These are phyloP conservation scores for Ganoderma meredithae DNA, from an alignment of 1,284 basidiomycete species.

Conservation along the genomic window DNA sequence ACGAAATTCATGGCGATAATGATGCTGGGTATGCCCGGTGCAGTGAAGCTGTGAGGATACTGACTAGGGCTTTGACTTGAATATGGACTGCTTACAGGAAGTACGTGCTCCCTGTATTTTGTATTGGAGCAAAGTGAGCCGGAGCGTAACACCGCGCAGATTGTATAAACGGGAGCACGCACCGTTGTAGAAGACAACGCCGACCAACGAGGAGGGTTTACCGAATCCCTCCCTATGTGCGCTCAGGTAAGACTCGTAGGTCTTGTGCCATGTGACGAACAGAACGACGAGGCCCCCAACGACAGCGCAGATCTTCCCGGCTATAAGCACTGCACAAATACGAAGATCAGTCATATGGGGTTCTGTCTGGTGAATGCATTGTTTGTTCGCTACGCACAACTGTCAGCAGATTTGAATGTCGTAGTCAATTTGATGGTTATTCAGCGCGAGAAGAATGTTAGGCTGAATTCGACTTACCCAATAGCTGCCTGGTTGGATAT, in stretches of 20 bases:
- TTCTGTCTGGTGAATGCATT: not conserved
- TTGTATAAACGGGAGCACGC: not conserved
- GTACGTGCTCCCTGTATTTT: not conserved
- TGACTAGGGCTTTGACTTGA: too few species aligned
- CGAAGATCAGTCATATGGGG: not conserved
- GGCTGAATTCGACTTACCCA: too few species aligned
- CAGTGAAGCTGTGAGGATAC: too few species aligned
- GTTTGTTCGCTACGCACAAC: not conserved
- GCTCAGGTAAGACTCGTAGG: not conserved
- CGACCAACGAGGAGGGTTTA: not conserved
- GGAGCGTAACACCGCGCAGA: not conserved
- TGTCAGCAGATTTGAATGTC: not conserved
- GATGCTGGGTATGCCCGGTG: too few species aligned
- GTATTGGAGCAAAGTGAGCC: not conserved
- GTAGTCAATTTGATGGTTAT: too few species aligned
- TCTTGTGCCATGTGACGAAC: not conserved
- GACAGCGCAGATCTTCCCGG: not conserved
- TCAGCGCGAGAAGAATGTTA: too few species aligned
- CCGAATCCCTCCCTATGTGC: not conserved
- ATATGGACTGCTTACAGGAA: not conserved
- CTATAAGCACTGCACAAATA: not conserved
- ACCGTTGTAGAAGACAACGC: not conserved
- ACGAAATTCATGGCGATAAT: too few species aligned
- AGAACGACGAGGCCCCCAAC: not conserved
- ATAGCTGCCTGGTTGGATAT: too few species aligned